Evolutionary conservation across 2,329 filamentous ascomycete species (phyloP).

Genomic region (Venturia pyrina): DNA sequence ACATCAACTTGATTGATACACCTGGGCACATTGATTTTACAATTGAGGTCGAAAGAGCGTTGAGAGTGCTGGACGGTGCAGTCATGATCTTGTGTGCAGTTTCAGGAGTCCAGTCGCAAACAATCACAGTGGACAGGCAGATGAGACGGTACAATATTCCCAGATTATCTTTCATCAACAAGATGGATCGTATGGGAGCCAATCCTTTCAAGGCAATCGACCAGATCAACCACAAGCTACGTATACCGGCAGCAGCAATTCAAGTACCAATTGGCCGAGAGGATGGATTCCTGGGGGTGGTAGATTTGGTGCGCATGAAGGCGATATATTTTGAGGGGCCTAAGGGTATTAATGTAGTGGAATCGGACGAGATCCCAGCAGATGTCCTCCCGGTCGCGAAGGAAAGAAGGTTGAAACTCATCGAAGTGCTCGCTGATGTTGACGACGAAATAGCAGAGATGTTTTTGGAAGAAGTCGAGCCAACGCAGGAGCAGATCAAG

Average conservation of each 20-base stretch:
- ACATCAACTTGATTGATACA: conserved; percentile 97
- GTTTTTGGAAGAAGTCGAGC: conserved; percentile 78
- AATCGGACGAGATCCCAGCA: conserved; percentile 73
- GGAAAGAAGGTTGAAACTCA: conserved; percentile 74
- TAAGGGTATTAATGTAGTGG: conserved; percentile 63
- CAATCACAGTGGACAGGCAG: conserved; percentile 94
- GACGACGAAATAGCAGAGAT: conserved; percentile 96
- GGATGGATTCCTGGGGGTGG: conserved; percentile 83
- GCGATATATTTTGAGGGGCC: conserved; percentile 85
- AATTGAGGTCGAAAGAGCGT: conserved; percentile 91
- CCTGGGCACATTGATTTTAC: conserved; percentile 99
- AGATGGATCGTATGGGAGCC: conserved; percentile 98
- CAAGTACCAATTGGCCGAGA: conserved; percentile 92
- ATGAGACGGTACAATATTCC: conserved; percentile 98
- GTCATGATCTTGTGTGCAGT: conserved; percentile 98
- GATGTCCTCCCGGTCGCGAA: conserved; percentile 64
- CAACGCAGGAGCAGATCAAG: conserved; percentile 75
- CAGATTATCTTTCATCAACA: conserved; percentile 93
- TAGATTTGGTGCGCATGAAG: conserved; percentile 88
- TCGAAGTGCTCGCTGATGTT: conserved; percentile 93
- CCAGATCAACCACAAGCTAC: conserved; percentile 93
- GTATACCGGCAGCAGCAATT: conserved; percentile 82
- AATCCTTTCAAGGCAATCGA: conserved; percentile 97
- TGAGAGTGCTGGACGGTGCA: conserved; percentile 89
- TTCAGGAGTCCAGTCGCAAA: conserved; percentile 94